phyloP scores from a whole-genome alignment of 345 rosid species.

The Populus deltoides region DNA sequence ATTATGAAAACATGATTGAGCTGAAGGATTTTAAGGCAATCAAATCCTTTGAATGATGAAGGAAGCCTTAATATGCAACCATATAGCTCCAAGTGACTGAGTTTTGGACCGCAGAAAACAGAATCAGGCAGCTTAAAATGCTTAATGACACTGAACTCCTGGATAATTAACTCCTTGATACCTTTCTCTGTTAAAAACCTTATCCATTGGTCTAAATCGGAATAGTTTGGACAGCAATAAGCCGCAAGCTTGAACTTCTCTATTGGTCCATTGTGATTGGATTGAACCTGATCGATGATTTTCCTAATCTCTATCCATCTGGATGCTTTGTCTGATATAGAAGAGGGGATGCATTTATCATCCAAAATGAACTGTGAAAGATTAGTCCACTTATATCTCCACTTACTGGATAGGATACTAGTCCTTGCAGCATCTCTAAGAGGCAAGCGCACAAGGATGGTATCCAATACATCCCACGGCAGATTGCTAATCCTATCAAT shows the following conservation, averaged over 20 bases:
- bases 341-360: constrained; percentile 25
- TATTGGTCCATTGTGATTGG: constrained; percentile 22
- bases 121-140: constrained; percentile 27
- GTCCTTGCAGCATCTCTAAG: constrained; percentile 35
- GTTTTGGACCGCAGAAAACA: constrained; percentile 29
- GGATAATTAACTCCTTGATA: constrained; percentile 29
- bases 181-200: constrained; percentile 10
- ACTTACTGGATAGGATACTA: constrained; percentile 30
- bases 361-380: constrained; percentile 32
- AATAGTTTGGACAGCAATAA: constrained; percentile 19
- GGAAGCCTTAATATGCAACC: constrained; percentile 30
- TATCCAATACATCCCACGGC: constrained; percentile 30
- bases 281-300: constrained; percentile 19
- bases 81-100: constrained; percentile 32
- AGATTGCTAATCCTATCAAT: constrained; percentile 30
- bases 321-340: constrained; percentile 5
- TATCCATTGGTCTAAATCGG: constrained; percentile 28
- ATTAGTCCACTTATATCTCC: constrained; percentile 36
- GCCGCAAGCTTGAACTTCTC: constrained; percentile 34
- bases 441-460: constrained; percentile 26
- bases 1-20: constrained; percentile 23
- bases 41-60: constrained; percentile 22
- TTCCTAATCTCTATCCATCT: constrained; percentile 27
- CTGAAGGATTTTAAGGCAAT: constrained; percentile 28
- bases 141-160: constrained; percentile 17